Percentiles rank a stretch among this genome's conserved stretches.
These are phyloP conservation scores for Cutaneotrichosporon sp. DNA, from an alignment of 1,284 basidiomycete genomes.

Conservation along the genomic window DNA sequence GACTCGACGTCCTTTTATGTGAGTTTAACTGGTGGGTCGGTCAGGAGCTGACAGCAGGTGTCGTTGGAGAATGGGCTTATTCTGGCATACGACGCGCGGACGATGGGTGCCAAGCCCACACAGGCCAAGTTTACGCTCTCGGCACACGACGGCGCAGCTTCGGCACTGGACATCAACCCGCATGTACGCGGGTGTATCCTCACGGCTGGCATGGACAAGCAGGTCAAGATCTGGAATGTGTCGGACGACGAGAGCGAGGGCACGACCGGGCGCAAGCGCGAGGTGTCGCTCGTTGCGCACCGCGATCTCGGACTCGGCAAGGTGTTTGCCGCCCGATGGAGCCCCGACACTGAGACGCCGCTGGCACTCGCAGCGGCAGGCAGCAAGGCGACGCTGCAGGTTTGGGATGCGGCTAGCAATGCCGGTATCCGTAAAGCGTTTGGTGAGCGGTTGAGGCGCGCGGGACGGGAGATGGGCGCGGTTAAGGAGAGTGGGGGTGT, in stretches of 20 bases:
- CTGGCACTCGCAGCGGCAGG: constrained; percentile 92
- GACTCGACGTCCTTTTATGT: constrained; percentile 83
- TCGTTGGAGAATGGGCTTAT: constrained; percentile 90
- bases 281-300: constrained; percentile 82
- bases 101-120: constrained; percentile 62
- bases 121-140: constrained; percentile 77
- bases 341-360: constrained; percentile 77
- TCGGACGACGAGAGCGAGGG: constrained; percentile 62
- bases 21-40: constrained; percentile 40
- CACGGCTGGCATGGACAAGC: constrained; percentile 90
- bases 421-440: constrained; percentile 75
- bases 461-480: constrained; percentile 65
- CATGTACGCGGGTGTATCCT: constrained; percentile 86
- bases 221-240: constrained; percentile 94
- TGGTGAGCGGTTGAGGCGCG: constrained; percentile 66
- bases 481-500: constrained; percentile 62
- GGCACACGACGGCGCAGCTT: constrained; percentile 93
- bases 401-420: constrained; percentile 89
- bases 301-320: constrained; percentile 95
- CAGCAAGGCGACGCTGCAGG: constrained; percentile 84
- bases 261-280: constrained; percentile 59
- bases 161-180: constrained; percentile 85
- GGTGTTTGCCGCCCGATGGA: constrained; percentile 86
- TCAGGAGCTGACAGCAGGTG: constrained; percentile 58
- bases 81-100: constrained; percentile 85